Conservation (phyloP, 441 rosid species). For the Raphanus hybrid region DNA sequence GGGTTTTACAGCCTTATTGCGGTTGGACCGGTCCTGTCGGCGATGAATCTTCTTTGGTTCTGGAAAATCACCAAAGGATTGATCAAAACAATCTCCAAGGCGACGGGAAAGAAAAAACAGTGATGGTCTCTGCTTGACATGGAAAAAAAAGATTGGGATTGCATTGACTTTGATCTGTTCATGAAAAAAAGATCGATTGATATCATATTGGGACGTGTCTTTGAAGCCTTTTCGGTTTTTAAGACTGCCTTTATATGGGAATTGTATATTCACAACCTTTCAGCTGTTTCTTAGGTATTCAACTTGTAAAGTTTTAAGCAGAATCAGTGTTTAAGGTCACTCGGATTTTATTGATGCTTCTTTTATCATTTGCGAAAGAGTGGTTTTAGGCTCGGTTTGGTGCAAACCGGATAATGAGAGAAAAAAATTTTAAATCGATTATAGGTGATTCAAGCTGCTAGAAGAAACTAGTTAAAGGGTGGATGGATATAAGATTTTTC, state of each 20-base stretch:
- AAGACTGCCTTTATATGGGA: background rate
- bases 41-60: constrained; percentile 71
- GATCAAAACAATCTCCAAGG: constrained; percentile 68
- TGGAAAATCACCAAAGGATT: constrained; percentile 78
- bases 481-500: background rate
- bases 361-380: background rate
- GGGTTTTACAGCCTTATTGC: constrained; percentile 73
- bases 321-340: background rate
- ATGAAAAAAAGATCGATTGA: background rate
- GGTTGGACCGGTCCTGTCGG: constrained; percentile 51
- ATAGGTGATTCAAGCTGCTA: background rate
- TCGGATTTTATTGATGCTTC: background rate
- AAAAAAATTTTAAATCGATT: background rate
- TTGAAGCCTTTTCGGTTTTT: constrained; percentile 2
- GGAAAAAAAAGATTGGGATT: background rate
- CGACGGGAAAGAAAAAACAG: constrained; percentile 45
- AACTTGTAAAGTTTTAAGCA: constrained; percentile 5
- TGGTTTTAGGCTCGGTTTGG: background rate
- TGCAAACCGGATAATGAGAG: background rate
- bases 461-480: background rate
- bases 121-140: constrained; percentile 16
- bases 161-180: background rate
- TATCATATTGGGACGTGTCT: background rate
- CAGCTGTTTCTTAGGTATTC: background rate
- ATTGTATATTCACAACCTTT: background rate